Evolutionary conservation across 129 eudicot genomes (phyloP).

Genomic region (Heracleum sosnowskyi): DNA sequence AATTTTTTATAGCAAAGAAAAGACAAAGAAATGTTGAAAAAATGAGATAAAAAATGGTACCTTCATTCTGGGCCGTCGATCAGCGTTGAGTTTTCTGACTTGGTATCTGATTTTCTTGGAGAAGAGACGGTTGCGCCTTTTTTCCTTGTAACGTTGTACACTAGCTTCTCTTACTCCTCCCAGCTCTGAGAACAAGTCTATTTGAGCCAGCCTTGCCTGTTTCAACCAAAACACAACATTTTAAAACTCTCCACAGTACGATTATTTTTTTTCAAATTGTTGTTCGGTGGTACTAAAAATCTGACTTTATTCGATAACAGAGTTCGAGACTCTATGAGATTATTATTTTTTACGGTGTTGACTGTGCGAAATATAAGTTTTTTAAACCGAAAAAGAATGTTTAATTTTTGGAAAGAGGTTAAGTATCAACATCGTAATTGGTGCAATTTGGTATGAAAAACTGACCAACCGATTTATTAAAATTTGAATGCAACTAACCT

Average conservation of each 20-base stretch:
- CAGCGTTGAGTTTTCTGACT: conserved; percentile 84
- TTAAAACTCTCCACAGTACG: no score
- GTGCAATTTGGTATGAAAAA: not conserved
- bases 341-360: no score
- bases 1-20: not conserved
- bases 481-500: conserved; percentile 1
- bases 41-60: conserved; percentile 15
- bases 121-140: conserved; percentile 60
- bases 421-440: not conserved
- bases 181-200: conserved; percentile 63
- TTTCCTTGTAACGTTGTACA: conserved; percentile 82
- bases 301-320: no score
- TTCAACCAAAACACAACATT: not conserved
- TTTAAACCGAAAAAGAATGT: no score
- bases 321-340: not conserved
- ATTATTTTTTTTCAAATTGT: not conserved
- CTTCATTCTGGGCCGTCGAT: conserved; percentile 92
- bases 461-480: not conserved
- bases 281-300: not conserved
- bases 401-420: not conserved
- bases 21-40: not conserved
- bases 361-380: no score
- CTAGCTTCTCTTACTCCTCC: conserved; percentile 80
- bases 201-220: conserved; percentile 69
- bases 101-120: conserved; percentile 89